A percentile compares a stretch with the other conserved stretches of the same genome.
phyloP scores from a whole-genome alignment of 805 yeast genomes.

The Maudiozyma bulderi region DNA sequence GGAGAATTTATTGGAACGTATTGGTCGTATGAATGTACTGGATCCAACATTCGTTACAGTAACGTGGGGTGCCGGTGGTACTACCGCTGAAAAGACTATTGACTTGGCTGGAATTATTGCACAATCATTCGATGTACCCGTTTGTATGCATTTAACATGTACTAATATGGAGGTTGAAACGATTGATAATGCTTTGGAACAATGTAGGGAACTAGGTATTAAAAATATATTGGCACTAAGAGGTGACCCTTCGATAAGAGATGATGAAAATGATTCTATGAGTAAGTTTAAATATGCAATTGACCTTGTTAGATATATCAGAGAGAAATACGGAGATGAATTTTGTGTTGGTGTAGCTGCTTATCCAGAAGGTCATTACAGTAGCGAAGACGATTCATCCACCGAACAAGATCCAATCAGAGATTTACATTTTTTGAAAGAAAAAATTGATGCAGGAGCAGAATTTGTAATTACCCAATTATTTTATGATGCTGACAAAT shows the following conservation, averaged over 20 bases:
- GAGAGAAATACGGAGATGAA: slow-evolving; percentile 57
- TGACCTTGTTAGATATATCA: slow-evolving; percentile 78
- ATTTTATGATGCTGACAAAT: slow-evolving; percentile 79
- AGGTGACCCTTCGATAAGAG: slow-evolving; percentile 81
- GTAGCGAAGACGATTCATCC: slow-evolving; percentile 13
- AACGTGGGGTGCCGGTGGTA: slow-evolving; percentile 99
- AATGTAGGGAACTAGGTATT: slow-evolving; percentile 70
- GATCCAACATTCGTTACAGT: slow-evolving; percentile 87
- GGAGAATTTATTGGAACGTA: slow-evolving; percentile 73
- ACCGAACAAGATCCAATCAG: slow-evolving; percentile 52
- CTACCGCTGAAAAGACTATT: slow-evolving; percentile 77
- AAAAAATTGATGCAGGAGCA: slow-evolving; percentile 89
- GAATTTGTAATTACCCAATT: slow-evolving; percentile 86
- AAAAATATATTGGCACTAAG: slow-evolving; percentile 84
- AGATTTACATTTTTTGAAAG: slow-evolving; percentile 73
- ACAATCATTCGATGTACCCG: slow-evolving; percentile 67
- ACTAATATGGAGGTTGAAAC: slow-evolving; percentile 76
- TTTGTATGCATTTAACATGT: slow-evolving; percentile 91
- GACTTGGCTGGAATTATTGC: slow-evolving; percentile 75
- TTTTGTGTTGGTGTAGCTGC: slow-evolving; percentile 97
- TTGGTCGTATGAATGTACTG: slow-evolving; percentile 77
- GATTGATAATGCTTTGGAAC: slow-evolving; percentile 67
- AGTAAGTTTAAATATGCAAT: slow-evolving; percentile 64
- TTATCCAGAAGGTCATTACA: slow-evolving; percentile 85
- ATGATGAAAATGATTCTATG: slow-evolving; percentile 21